These are phyloP conservation scores for Schwanniomyces yamadae DNA, from an alignment of 805 yeast genomes.

Conservation along the genomic window DNA sequence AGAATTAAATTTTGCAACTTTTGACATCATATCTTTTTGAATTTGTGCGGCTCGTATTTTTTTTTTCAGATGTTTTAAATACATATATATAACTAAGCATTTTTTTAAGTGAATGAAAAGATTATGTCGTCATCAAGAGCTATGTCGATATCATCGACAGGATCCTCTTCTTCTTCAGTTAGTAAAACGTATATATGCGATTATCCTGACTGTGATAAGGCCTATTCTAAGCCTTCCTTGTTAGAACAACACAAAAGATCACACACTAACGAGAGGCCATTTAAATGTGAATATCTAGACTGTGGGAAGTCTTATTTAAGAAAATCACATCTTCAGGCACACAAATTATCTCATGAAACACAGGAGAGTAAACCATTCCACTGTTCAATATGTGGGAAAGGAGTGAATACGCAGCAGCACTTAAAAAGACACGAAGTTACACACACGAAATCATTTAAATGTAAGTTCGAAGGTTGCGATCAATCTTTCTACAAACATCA, in stretches of 20 bases:
- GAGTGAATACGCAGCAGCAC: constrained; percentile 79
- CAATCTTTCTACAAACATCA: constrained; percentile 75
- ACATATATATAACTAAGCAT: background rate
- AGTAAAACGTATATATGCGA: constrained; percentile 65
- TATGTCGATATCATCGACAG: constrained; percentile 12
- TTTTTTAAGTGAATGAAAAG: background rate
- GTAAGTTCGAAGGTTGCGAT: constrained; percentile 60
- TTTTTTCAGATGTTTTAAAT: background rate
- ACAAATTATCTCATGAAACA: constrained; percentile 57
- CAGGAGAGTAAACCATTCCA: constrained; percentile 62
- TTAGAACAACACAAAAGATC: constrained; percentile 78
- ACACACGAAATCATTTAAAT: constrained; percentile 63
- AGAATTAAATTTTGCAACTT: no score
- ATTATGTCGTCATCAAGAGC: constrained; percentile 14
- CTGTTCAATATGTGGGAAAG: constrained; percentile 77
- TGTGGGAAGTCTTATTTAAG: constrained; percentile 71
- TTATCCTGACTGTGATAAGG: constrained; percentile 65
- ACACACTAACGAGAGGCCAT: constrained; percentile 81
- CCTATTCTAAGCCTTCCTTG: constrained; percentile 77
- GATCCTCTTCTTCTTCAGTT: constrained; percentile 35
- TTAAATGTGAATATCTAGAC: constrained; percentile 49
- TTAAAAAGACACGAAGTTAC: constrained; percentile 78
- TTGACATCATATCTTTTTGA: constrained; percentile 1
- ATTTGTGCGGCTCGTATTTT: constrained; percentile 3
- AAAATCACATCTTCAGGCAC: constrained; percentile 80